A percentile compares a stretch with the other conserved stretches of the same genome.
These are phyloP conservation scores for Colletotrichum simmondsii DNA, from an alignment of 2,329 filamentous ascomycete species.

Conservation along the genomic window DNA sequence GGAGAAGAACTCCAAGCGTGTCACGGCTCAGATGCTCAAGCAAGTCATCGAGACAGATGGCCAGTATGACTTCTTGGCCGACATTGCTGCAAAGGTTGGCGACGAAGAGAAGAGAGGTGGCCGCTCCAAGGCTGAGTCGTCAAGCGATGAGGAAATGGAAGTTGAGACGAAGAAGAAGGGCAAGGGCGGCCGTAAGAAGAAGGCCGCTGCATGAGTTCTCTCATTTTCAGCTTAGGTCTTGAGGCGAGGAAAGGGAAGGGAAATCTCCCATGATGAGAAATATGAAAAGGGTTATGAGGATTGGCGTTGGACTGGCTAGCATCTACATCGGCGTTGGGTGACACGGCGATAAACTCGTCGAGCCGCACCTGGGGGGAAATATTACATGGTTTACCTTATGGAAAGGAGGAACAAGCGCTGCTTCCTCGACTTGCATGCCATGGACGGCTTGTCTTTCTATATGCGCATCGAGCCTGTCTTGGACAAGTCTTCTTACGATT, in stretches of 20 bases:
- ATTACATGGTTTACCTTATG: conserved; percentile 21
- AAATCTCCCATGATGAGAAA: conserved; percentile 30
- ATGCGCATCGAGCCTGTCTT: conserved; percentile 20
- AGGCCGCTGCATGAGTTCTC: conserved; percentile 43
- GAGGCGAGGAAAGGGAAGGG: not conserved
- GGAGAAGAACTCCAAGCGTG: conserved; percentile 85
- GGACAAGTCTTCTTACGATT: conserved; percentile 8
- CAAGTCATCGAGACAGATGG: conserved; percentile 88
- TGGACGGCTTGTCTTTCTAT: conserved; percentile 29
- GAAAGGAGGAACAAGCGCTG: conserved; percentile 31
- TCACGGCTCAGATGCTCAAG: conserved; percentile 92
- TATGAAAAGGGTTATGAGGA: conserved; percentile 32
- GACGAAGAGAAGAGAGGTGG: conserved; percentile 61
- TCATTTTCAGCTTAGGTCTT: not conserved
- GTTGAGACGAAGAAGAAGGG: conserved; percentile 60
- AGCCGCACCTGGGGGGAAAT: conserved; percentile 18
- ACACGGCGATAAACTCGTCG: conserved; percentile 27
- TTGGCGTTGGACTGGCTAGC: conserved; percentile 40
- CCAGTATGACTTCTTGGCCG: conserved; percentile 92
- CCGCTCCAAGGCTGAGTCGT: conserved; percentile 60
- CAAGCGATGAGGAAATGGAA: conserved; percentile 61
- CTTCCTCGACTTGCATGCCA: conserved; percentile 29
- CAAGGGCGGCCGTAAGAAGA: conserved; percentile 62
- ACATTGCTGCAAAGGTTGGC: conserved; percentile 88
- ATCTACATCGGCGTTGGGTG: conserved; percentile 42